These are phyloP conservation scores for Diaporthe citri DNA, from an alignment of 2,329 filamentous ascomycete species.

Conservation along the genomic window DNA sequence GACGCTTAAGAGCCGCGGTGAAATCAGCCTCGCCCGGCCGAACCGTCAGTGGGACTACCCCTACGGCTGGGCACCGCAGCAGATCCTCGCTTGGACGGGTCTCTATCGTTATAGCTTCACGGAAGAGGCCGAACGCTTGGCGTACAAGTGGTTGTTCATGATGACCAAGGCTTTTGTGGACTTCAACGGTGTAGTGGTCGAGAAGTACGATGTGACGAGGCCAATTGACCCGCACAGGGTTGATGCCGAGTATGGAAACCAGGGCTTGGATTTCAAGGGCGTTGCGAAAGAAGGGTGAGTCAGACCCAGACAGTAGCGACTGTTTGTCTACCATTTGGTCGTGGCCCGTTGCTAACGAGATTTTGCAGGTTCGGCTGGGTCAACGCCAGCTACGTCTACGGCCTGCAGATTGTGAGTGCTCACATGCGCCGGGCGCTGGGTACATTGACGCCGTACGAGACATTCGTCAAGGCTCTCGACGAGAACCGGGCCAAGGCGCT, in stretches of 20 bases:
- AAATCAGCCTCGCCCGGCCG: slow-evolving; percentile 82
- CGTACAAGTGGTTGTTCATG: slow-evolving; percentile 99
- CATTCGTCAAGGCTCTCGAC: slow-evolving; percentile 78
- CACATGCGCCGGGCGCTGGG: slow-evolving; percentile 92
- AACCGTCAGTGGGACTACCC: slow-evolving; percentile 99
- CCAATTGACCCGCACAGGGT: slow-evolving; percentile 92
- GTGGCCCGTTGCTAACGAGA: not conserved
- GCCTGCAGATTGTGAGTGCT: slow-evolving; percentile 86
- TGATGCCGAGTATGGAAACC: slow-evolving; percentile 97
- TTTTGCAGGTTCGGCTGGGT: slow-evolving; percentile 91
- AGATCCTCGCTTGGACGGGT: slow-evolving; percentile 97
- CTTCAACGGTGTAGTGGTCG: slow-evolving; percentile 97
- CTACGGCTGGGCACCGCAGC: slow-evolving; percentile 98
- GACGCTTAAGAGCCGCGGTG: slow-evolving; percentile 88
- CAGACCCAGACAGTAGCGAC: not conserved
- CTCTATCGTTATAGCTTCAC: slow-evolving; percentile 92
- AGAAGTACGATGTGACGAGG: slow-evolving; percentile 97
- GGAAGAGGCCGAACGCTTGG: slow-evolving; percentile 87
- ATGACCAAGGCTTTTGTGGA: slow-evolving; percentile 98
- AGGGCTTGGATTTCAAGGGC: slow-evolving; percentile 94
- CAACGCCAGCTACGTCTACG: slow-evolving; percentile 97
- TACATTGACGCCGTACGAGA: slow-evolving; percentile 87
- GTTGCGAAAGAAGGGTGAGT: slow-evolving; percentile 95
- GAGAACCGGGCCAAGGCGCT: slow-evolving; percentile 66
- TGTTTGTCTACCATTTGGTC: slow-evolving; percentile 4